Evolutionary conservation across 768 basidiomycete species (phyloP).

Genomic region (Coprinellus aureogranulatus): DNA sequence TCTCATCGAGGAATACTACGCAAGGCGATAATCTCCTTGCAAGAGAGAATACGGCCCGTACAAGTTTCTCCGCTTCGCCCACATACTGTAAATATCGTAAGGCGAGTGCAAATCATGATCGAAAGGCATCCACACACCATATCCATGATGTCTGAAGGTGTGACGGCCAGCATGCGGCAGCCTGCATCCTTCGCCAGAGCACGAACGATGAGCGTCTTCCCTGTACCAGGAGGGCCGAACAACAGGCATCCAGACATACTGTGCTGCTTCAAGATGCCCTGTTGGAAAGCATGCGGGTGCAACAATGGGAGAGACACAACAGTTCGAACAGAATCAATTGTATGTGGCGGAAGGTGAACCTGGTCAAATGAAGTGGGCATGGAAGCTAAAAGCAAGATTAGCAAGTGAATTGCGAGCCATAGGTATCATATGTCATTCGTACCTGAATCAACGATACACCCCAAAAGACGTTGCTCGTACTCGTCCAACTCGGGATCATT

Average conservation of each 20-base stretch:
- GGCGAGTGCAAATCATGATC: conserved; percentile 5
- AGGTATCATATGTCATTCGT: conserved; percentile 23
- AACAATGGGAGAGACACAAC: conserved; percentile 87
- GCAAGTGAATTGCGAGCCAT: too few relatives aligned
- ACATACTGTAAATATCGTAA: too few relatives aligned
- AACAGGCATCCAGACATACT: conserved; percentile 88
- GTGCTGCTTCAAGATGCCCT: conserved; percentile 88
- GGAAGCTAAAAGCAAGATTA: conserved; percentile 41
- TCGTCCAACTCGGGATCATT: conserved; percentile 71
- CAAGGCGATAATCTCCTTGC: conserved; percentile 86
- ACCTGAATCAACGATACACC: conserved; percentile 86
- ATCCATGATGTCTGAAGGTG: conserved; percentile 94
- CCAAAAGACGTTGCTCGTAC: conserved; percentile 78
- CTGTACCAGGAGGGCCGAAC: conserved; percentile 89
- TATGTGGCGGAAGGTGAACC: conserved; percentile 84
- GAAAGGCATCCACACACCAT: conserved; percentile 55
- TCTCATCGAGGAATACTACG: conserved; percentile 92
- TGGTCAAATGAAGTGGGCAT: conserved; percentile 84
- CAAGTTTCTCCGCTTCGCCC: conserved; percentile 87
- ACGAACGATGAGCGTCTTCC: conserved; percentile 85
- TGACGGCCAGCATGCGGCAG: conserved; percentile 86
- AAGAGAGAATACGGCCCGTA: conserved; percentile 83
- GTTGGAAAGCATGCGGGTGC: conserved; percentile 82
- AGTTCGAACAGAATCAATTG: conserved; percentile 88
- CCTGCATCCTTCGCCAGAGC: conserved; percentile 93